A percentile compares a stretch with the other conserved stretches of the same genome.
Evolutionary conservation across 495 filamentous ascomycete genomes (phyloP).

Genomic region (Parathielavia hyrcaniae): DNA sequence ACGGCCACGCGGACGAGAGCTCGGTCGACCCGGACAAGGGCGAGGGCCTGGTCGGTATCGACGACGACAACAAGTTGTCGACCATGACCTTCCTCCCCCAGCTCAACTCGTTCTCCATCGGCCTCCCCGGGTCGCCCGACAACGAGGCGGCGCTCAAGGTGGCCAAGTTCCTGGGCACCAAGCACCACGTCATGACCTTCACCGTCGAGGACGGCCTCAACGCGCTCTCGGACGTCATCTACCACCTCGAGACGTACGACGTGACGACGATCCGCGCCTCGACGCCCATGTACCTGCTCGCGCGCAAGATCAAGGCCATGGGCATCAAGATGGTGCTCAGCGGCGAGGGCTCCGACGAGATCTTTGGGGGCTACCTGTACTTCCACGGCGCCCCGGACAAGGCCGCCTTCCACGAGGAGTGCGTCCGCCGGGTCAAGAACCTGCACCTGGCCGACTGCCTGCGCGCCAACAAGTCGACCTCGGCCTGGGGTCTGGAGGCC

Average conservation of each 20-base stretch:
- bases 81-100: constrained; percentile 90
- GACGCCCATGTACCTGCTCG: constrained; percentile 96
- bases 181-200: constrained; percentile 96
- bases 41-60: constrained; percentile 82
- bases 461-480: constrained; percentile 96
- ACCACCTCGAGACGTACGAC: constrained; percentile 94
- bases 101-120: constrained; percentile 97
- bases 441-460: constrained; percentile 92
- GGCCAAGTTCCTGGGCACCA: constrained; percentile 90
- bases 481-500: constrained; percentile 97
- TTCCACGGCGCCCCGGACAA: constrained; percentile 91
- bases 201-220: constrained; percentile 94
- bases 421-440: constrained; percentile 86
- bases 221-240: constrained; percentile 93
- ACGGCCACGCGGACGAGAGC: constrained; percentile 30
- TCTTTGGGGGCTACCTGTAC: constrained; percentile 97
- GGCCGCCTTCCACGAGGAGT: constrained; percentile 89
- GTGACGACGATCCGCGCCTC: constrained; percentile 98
- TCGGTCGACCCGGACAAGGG: constrained; percentile 46
- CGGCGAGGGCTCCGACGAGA: constrained; percentile 94
- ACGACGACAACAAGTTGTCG: constrained; percentile 79
- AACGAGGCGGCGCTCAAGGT: constrained; percentile 83
- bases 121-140: constrained; percentile 84
- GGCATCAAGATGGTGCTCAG: constrained; percentile 99
- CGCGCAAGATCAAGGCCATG: constrained; percentile 97